Evolutionary conservation across 2,329 filamentous ascomycete species (phyloP).

Genomic region (Colletotrichum sp.): DNA sequence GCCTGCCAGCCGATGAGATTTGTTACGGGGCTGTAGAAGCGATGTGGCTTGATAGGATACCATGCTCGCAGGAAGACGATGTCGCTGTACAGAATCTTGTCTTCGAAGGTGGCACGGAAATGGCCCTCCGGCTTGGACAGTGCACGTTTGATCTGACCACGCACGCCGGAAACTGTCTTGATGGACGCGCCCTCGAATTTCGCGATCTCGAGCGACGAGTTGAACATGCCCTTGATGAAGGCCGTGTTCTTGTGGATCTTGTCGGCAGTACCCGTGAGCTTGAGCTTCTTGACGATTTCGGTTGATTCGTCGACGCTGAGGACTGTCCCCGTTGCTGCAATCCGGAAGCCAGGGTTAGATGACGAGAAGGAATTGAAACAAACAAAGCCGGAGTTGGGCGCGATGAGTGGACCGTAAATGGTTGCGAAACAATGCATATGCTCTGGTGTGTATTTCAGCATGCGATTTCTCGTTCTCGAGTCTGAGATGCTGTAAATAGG

Average conservation of each 20-base stretch:
- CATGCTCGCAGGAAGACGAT: constrained; percentile 96
- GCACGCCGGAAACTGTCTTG: constrained; percentile 92
- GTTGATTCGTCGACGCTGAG: constrained; percentile 93
- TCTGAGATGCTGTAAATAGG: constrained; percentile 96
- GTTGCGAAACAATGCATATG: constrained; percentile 99
- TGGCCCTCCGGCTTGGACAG: constrained; percentile 92
- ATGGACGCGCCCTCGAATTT: constrained; percentile 98
- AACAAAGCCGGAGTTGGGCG: constrained; percentile 94
- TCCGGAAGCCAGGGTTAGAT: constrained; percentile 86
- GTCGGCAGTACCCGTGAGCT: constrained; percentile 90
- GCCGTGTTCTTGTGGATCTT: constrained; percentile 99
- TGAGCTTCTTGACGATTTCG: constrained; percentile 99
- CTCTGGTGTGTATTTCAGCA: constrained; percentile 99
- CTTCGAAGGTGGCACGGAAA: constrained; percentile 97
- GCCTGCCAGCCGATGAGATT: constrained; percentile 92
- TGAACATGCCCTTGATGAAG: constrained; percentile 99
- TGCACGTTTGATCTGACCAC: constrained; percentile 96
- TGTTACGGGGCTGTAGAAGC: constrained; percentile 96
- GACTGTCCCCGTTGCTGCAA: constrained; percentile 93
- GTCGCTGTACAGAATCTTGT: constrained; percentile 96
- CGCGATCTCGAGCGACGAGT: constrained; percentile 87
- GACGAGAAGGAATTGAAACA: constrained; percentile 90
- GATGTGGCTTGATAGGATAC: constrained; percentile 94
- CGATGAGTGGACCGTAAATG: constrained; percentile 92
- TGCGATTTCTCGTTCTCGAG: constrained; percentile 89